These are phyloP conservation scores for Trichoderma virens DNA, from an alignment of 495 filamentous ascomycete genomes.

Conservation along the genomic window DNA sequence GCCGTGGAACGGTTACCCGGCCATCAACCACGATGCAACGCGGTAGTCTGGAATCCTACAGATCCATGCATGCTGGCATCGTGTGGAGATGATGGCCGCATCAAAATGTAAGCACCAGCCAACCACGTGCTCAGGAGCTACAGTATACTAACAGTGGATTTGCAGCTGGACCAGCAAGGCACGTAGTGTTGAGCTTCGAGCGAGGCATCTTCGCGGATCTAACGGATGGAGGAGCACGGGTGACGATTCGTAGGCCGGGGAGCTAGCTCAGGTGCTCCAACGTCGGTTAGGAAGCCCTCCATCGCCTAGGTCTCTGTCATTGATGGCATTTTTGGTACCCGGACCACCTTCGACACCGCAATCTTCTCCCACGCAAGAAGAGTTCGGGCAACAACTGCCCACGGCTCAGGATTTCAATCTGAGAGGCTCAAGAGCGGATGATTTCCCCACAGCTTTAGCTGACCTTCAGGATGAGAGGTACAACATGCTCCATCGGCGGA, in stretches of 20 bases:
- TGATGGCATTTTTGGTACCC: no score
- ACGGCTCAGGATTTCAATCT: no score
- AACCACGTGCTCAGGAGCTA: background rate
- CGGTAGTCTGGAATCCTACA: constrained; percentile 83
- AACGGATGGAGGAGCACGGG: constrained; percentile 9
- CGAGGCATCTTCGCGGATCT: background rate
- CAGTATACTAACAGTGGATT: background rate
- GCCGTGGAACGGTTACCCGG: constrained; percentile 69
- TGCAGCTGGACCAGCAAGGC: constrained; percentile 25
- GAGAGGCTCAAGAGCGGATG: no score
- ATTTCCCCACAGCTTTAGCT: no score
- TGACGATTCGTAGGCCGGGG: background rate
- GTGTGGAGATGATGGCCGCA: constrained; percentile 77
- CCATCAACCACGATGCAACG: constrained; percentile 72
- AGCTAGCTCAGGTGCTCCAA: background rate
- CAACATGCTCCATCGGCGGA: no score
- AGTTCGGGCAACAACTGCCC: no score
- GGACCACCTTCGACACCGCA: background rate
- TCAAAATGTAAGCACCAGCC: constrained; percentile 65
- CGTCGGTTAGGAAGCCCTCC: no score
- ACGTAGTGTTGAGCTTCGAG: constrained; percentile 1
- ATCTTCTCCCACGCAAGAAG: no score
- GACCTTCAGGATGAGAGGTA: no score
- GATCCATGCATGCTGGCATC: constrained; percentile 83
- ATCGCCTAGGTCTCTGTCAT: no score